Percentiles rank a stretch among this genome's conserved stretches.
These are phyloP conservation scores for Fusarium oligoseptatum DNA, from an alignment of 2,329 filamentous ascomycete genomes.

Conservation along the genomic window DNA sequence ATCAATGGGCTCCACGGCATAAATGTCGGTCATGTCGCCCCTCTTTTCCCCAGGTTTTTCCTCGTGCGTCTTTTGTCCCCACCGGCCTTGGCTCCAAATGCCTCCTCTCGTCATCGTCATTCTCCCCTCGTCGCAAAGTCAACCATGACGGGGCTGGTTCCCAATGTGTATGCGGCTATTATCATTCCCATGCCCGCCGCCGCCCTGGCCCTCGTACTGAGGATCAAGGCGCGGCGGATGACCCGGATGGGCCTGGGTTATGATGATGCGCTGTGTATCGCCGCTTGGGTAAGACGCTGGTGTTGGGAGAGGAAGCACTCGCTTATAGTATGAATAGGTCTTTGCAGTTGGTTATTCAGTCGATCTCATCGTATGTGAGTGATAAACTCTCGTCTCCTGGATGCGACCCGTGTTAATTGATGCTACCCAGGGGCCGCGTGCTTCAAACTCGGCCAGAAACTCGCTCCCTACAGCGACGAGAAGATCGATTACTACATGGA, in stretches of 20 bases:
- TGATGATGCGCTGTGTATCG: slow-evolving; percentile 36
- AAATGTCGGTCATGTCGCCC: slow-evolving; percentile 12
- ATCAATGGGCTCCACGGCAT: neutral
- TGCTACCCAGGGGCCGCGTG: slow-evolving; percentile 22
- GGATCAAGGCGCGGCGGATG: slow-evolving; percentile 40
- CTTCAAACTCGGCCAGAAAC: slow-evolving; percentile 30
- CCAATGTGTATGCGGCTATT: slow-evolving; percentile 40
- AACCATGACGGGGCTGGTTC: slow-evolving; percentile 35
- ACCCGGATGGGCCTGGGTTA: slow-evolving; percentile 37
- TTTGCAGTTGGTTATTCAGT: slow-evolving; percentile 30
- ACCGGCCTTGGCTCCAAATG: slow-evolving; percentile 10
- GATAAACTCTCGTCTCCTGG: neutral
- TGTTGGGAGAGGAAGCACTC: neutral
- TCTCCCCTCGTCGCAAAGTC: neutral
- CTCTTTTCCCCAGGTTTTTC: slow-evolving; percentile 22
- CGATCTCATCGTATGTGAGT: slow-evolving; percentile 34
- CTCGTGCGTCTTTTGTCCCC: neutral
- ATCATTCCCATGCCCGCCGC: slow-evolving; percentile 37
- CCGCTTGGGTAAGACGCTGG: slow-evolving; percentile 30
- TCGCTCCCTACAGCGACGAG: slow-evolving; percentile 12
- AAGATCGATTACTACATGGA: slow-evolving; percentile 24
- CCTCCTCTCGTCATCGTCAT: slow-evolving; percentile 1
- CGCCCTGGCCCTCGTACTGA: slow-evolving; percentile 28
- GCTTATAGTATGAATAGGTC: slow-evolving; percentile 11
- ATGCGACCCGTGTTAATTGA: neutral